A percentile compares a stretch with the other conserved stretches of the same genome.
phyloP scores from a whole-genome alignment of 108 stramenopile species.

The Bacterosira constricta region DNA sequence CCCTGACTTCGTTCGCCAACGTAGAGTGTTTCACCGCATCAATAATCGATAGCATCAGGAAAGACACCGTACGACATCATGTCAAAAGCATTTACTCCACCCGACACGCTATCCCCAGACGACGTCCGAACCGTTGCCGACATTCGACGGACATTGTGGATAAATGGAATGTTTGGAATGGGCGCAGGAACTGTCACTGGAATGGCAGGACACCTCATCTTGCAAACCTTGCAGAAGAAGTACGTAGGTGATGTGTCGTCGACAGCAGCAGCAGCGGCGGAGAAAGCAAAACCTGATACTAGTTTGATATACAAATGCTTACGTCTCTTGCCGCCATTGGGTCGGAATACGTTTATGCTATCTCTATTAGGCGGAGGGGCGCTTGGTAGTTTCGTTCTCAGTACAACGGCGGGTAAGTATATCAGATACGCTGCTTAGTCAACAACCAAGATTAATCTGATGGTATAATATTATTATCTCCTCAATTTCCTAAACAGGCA shows the following conservation, averaged over 20 bases:
- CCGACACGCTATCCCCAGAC: conserved; percentile 68
- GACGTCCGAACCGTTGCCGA: conserved; percentile 68
- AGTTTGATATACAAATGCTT: conserved; percentile 14
- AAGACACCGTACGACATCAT: too few relatives aligned
- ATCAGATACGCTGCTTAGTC: too few relatives aligned
- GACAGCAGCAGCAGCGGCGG: neutral
- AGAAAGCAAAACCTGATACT: neutral
- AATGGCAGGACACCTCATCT: conserved; percentile 11
- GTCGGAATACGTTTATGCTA: conserved; percentile 69
- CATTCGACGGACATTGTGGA: conserved; percentile 80
- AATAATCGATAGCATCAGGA: too few relatives aligned
- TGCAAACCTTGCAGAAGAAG: conserved; percentile 22
- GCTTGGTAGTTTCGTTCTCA: conserved; percentile 72
- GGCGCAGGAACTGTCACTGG: conserved; percentile 32
- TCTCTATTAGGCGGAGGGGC: conserved; percentile 70
- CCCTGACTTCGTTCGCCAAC: too few relatives aligned
- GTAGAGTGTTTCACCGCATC: too few relatives aligned
- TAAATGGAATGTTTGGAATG: conserved; percentile 64
- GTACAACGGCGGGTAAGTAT: conserved; percentile 52
- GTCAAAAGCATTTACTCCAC: conserved; percentile 74
- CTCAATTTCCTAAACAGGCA: conserved; percentile 49
- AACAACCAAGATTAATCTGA: too few relatives aligned
- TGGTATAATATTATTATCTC: too few relatives aligned
- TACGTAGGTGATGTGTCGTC: conserved; percentile 1
- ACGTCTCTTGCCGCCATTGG: conserved; percentile 30